Conservation (phyloP, 2,329 filamentous ascomycete genomes). For the Trichophyton benhamiae region DNA sequence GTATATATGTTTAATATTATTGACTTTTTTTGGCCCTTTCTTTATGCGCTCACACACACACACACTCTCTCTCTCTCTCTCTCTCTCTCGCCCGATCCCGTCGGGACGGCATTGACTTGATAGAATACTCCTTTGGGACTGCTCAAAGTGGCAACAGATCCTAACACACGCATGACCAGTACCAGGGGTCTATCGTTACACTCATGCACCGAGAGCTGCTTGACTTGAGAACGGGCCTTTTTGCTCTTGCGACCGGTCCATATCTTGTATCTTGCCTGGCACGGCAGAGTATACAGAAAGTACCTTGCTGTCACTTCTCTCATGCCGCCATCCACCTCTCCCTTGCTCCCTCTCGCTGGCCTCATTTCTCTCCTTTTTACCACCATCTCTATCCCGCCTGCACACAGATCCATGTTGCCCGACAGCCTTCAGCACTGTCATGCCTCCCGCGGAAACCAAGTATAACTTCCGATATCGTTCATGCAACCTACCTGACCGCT, state of each 20-base stretch:
- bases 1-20: constrained; percentile 1
- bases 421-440: too few species aligned
- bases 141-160: background rate
- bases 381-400: background rate
- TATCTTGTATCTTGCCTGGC: background rate
- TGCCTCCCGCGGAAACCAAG: too few species aligned
- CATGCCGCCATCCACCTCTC: background rate
- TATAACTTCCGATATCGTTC: background rate
- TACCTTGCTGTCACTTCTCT: background rate
- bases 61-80: background rate
- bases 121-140: background rate
- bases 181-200: background rate
- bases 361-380: background rate
- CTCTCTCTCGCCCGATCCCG: background rate
- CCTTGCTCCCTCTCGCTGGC: background rate
- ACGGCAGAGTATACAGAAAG: background rate
- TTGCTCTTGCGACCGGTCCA: background rate
- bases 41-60: background rate
- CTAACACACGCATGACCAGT: background rate
- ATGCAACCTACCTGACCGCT: background rate
- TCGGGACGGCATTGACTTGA: background rate
- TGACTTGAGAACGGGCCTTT: constrained; percentile 1
- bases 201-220: background rate
- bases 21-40: background rate
- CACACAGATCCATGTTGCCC: too few species aligned